Base-by-base conservation (phyloP, 331 rosid species). In the Prunus yedoensis region DNA sequence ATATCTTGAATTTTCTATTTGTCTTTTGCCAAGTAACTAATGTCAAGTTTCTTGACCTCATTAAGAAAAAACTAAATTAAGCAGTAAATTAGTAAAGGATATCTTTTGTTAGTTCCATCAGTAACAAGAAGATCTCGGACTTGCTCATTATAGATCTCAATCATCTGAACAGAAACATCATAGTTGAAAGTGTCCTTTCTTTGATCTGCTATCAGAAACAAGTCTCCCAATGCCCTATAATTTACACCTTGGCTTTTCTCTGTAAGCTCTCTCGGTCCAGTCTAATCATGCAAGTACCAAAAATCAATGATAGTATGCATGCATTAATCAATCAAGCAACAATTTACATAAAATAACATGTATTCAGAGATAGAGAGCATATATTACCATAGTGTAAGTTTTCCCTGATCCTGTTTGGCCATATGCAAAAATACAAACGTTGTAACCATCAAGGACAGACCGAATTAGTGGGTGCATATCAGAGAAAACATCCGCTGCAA, bases 61-160 rank as follows among this genome's bases (percentile, higher is more conserved):
- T 60, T 51, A n/a, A 15, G 14, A 20, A 69, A 38, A 69, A 64
- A 64, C 7, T 63, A 74, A 58, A 82, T 76, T n/a, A 46, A 59
- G 16, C 54, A 74, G 66, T 47, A 84, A 53, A 75, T 25, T 16
- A 45, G 62, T 75, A 78, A 87, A 92, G 99, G 99, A 95, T 95
- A 95, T 95, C 97, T 90, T 88, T 78, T 95, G 91, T 89, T 90
- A 75, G 86, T 65, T 82, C 99, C 97, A 79, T 89, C 96, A 66
- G 87, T 78, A 75, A 95, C 93, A 73, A 95, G 89, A 52, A 95
- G 96, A 84, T 95, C 99, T 74, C 99, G 87, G 74, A 92, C 99
- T 95, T 90, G 99, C 87, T 95, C 99, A 7, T 95, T 95, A 71
- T 95, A 95, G 64, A 95, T 95, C 84, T 95, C 99, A 76, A 95